Conservation (phyloP, 148 eudicot species). For the Vaccinium darrowii region DNA sequence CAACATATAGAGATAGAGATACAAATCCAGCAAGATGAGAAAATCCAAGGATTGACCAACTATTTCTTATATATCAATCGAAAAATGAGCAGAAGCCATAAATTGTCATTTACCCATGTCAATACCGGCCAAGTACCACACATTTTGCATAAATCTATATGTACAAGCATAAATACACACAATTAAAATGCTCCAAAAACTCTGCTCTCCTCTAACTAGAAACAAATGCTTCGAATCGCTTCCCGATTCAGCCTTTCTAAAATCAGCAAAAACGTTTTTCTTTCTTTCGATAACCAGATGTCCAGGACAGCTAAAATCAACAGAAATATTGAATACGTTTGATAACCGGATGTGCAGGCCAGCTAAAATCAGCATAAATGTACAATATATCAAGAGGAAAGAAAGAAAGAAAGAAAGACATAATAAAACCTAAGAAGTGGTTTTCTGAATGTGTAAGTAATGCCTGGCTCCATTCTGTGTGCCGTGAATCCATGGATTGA, state of each 20-base stretch:
- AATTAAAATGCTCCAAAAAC: conserved; percentile 7
- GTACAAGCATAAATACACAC: neutral
- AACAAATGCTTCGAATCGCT: neutral
- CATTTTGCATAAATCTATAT: neutral
- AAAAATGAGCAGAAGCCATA: conserved; percentile 14
- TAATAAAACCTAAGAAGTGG: neutral
- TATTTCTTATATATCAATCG: neutral
- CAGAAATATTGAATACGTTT: too few species aligned
- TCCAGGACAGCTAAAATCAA: too few species aligned
- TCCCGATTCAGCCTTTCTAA: conserved; percentile 11
- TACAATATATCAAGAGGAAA: neutral
- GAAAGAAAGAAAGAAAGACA: conserved; percentile 6
- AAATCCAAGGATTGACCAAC: neutral
- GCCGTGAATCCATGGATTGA: conserved; percentile 22
- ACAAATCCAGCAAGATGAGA: neutral
- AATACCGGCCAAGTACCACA: conserved; percentile 6
- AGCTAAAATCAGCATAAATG: too few species aligned
- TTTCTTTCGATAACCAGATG: too few species aligned
- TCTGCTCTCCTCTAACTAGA: neutral
- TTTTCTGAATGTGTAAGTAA: neutral
- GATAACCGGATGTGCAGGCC: too few species aligned
- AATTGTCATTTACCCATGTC: neutral
- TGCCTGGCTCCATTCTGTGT: conserved; percentile 77
- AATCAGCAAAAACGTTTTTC: neutral
- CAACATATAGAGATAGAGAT: neutral